Percentiles rank a stretch among this genome's conserved stretches.
Conservation (phyloP, 2,329 filamentous ascomycete genomes). For the Fusarium abutilonis region DNA sequence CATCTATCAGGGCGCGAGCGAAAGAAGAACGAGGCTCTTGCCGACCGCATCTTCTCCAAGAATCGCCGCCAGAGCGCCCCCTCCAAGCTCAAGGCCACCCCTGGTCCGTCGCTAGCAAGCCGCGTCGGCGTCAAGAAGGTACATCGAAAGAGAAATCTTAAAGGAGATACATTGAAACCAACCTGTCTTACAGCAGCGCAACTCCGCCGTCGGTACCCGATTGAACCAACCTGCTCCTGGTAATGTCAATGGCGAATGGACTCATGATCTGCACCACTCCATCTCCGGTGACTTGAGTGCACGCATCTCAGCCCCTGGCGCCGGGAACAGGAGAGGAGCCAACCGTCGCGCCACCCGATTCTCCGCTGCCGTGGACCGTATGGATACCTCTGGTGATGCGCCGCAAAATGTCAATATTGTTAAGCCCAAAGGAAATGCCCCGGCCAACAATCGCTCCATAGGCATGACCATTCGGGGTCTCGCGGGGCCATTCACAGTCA, state of each 20-base stretch:
- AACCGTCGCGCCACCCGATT: constrained; percentile 51
- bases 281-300: constrained; percentile 56
- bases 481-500: constrained; percentile 75
- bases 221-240: constrained; percentile 52
- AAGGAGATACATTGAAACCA: constrained; percentile 19
- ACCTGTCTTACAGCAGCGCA: constrained; percentile 36
- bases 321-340: constrained; percentile 29
- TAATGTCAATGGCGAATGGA: constrained; percentile 75
- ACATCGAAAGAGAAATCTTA: constrained; percentile 36
- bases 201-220: constrained; percentile 35
- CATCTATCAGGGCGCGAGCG: constrained; percentile 66
- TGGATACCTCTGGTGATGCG: constrained; percentile 49
- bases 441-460: constrained; percentile 39
- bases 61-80: constrained; percentile 69
- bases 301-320: constrained; percentile 56
- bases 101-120: constrained; percentile 71
- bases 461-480: constrained; percentile 79
- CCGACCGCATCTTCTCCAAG: constrained; percentile 74
- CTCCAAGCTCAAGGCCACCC: constrained; percentile 56
- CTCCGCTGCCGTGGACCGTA: constrained; percentile 57
- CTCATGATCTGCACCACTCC: constrained; percentile 71
- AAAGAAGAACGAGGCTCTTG: constrained; percentile 77
- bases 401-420: constrained; percentile 52
- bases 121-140: constrained; percentile 80
- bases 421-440: constrained; percentile 18